Base-by-base conservation (phyloP, 1,284 basidiomycete species). In the Ceratobasidium sp. region DNA sequence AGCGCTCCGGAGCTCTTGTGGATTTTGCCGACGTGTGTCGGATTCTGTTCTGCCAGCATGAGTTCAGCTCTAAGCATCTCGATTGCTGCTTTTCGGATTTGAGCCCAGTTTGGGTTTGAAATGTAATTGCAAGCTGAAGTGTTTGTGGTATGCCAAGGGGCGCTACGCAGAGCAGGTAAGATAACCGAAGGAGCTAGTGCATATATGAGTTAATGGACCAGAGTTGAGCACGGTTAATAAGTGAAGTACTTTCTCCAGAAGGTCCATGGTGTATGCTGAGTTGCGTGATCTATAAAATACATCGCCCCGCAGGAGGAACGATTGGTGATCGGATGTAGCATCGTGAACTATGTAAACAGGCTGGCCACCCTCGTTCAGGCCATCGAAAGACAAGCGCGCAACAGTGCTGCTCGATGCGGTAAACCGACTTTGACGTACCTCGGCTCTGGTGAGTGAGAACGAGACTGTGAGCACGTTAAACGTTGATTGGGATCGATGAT, bases 161-260 rank as follows among this genome's bases (percentile, higher is more conserved):
- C 9, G 17, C 29, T 61, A 52, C 44, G 29, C 7, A 29, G 19
- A 11, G 59, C 46, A 40, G 52, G 73, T 34, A 75, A 17, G 44
- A 51, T 3, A 51, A 75, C 25, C 2, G 59, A 65, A 40, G 44
- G 61, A 13, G 43, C 43, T 11, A 75, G 22, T 51, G 61, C n/a
- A 32, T 9, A 15, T 65, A 32, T 65, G 7, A 52, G 61, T 29
- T 8, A 65, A 25, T 32, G 15, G 13, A 11, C 7, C 37, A 15
- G 11, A 52, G 54, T 82, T 80, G 46, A 85, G 73, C 0, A 84
- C 77, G 2, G 79, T 81, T 1, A 0, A 83, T 25, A 13, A 81
- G 22, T 3, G 76, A 62, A 0, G 82, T 78, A 22, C 76, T 77
- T 13, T 78, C 73, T n/a, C 77, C 25, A 34, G 80, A 65, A 44